Evolutionary conservation across 495 filamentous ascomycete genomes (phyloP).

Genomic region (Aspergillus bertholletiae): DNA sequence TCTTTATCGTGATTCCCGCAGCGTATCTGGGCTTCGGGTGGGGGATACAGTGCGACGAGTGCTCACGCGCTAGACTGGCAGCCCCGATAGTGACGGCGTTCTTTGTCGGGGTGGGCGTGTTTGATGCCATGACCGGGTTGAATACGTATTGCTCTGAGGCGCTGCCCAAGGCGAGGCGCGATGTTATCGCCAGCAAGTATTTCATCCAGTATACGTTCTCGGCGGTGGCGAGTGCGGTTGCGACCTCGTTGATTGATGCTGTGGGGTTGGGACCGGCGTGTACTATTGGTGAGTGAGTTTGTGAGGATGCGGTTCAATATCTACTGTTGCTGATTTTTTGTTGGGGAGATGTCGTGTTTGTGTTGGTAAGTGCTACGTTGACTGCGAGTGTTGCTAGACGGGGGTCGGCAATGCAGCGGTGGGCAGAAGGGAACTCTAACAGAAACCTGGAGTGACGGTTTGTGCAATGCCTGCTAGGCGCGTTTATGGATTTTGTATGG

Average conservation of each 20-base stretch:
- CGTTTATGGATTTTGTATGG: too few relatives aligned
- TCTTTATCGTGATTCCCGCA: slow-evolving; percentile 58
- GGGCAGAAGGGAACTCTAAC: slow-evolving; percentile 29
- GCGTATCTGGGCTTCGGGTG: slow-evolving; percentile 68
- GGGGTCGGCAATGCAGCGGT: slow-evolving; percentile 41
- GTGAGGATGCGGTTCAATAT: too few relatives aligned
- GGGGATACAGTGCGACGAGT: slow-evolving; percentile 58
- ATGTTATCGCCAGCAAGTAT: slow-evolving; percentile 73
- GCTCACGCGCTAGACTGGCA: slow-evolving; percentile 62
- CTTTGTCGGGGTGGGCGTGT: slow-evolving; percentile 60
- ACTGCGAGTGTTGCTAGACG: slow-evolving; percentile 32
- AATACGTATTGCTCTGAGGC: slow-evolving; percentile 61
- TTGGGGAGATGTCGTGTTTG: slow-evolving; percentile 27
- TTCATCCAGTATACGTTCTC: slow-evolving; percentile 68
- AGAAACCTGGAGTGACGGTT: too few relatives aligned
- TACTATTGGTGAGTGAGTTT: slow-evolving; percentile 45
- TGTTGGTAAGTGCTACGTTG: slow-evolving; percentile 29
- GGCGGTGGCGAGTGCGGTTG: slow-evolving; percentile 58
- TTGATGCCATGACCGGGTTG: slow-evolving; percentile 66
- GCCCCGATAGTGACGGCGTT: slow-evolving; percentile 70
- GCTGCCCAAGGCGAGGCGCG: slow-evolving; percentile 46
- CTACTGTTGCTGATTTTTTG: slow-evolving; percentile 12
- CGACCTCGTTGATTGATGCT: slow-evolving; percentile 58
- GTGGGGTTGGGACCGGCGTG: slow-evolving; percentile 65
- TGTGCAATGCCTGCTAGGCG: too few relatives aligned